Evolutionary conservation across 768 basidiomycete genomes (phyloP), one percentile per base, ranked within the genome.

Genomic region (Megacollybia marginata): DNA sequence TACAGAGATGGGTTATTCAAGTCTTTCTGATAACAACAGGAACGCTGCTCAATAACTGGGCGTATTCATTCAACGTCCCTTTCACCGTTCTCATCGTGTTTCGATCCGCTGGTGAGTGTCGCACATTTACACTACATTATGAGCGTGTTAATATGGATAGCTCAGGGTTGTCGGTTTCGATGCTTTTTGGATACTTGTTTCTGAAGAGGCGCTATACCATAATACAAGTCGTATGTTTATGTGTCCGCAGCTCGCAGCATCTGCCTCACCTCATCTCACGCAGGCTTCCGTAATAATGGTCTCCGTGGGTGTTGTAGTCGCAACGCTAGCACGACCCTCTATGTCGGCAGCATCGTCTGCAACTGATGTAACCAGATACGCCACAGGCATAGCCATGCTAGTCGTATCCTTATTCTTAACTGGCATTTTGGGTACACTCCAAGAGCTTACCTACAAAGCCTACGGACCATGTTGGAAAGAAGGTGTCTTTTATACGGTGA

Each of bases 381-480:
- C 72, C 2, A 67, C 74, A 10, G 91, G 91, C n/a, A 74, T 93
- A 35, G 55, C 64, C 13, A 80, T 93, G 75, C 76, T 92, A 35
- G 65, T 79, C 11, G 53, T 74, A 4, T 87, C 88, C 0, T 69
- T 89, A 38, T 62, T 90, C 44, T 72, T 87, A 47, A 82, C 83
- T 0, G 85, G 81, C 0, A 62, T 79, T 5, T 72, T 88, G 40
- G 91, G 91, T 2, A 60, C 86, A 20, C 67, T 88, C 34, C 89
- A 92, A 71, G 88, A 92, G 61, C 70, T 70, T 48, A 90, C 88
- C 8, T 93, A 87, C 62, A 71, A 64, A 48, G 72, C 65, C 42
- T 88, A 88, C 55, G 89, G 89, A 1, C 83, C 83, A 0, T 80
- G 75, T 54, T 93, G 91, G 91, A 79, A 76, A 57, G 91, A 92